Conservation (phyloP, 768 basidiomycete species). For the Tylopilus sp. region DNA sequence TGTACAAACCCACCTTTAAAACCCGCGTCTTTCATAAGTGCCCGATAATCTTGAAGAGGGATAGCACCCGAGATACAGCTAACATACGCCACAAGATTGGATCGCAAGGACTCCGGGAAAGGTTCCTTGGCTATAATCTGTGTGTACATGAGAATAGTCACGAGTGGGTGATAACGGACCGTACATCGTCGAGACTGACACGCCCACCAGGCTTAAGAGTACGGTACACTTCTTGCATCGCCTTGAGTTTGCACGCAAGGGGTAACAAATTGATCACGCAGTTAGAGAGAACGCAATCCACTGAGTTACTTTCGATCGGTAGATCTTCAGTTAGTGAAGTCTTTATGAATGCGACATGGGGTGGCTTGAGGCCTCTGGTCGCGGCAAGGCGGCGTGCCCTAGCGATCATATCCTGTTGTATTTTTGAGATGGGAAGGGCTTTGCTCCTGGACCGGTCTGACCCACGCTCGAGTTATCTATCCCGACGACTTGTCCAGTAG, state of each 20-base stretch:
- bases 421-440: background rate
- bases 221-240: slow-evolving; percentile 46
- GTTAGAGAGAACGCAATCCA: slow-evolving; percentile 57
- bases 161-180: slow-evolving; percentile 1
- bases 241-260: slow-evolving; percentile 35
- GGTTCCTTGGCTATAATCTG: slow-evolving; percentile 48
- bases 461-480: slow-evolving; percentile 49
- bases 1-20: slow-evolving; percentile 35
- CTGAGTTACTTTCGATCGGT: slow-evolving; percentile 44
- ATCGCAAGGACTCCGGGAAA: slow-evolving; percentile 40
- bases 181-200: slow-evolving; percentile 49
- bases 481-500: slow-evolving; percentile 49
- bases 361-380: slow-evolving; percentile 40
- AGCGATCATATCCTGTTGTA: slow-evolving; percentile 46
- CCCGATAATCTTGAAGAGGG: slow-evolving; percentile 35
- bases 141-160: background rate
- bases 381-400: slow-evolving; percentile 46
- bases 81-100: slow-evolving; percentile 40
- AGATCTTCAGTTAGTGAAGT: slow-evolving; percentile 40
- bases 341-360: slow-evolving; percentile 48
- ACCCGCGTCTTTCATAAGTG: slow-evolving; percentile 37
- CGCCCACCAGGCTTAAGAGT: slow-evolving; percentile 57
- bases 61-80: slow-evolving; percentile 50
- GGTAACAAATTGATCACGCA: slow-evolving; percentile 55
- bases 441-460: background rate